Evolutionary conservation across 2,329 filamentous ascomycete species (phyloP), one percentile per base, ranked within the genome.

Genomic region (Macrophomina tecta): DNA sequence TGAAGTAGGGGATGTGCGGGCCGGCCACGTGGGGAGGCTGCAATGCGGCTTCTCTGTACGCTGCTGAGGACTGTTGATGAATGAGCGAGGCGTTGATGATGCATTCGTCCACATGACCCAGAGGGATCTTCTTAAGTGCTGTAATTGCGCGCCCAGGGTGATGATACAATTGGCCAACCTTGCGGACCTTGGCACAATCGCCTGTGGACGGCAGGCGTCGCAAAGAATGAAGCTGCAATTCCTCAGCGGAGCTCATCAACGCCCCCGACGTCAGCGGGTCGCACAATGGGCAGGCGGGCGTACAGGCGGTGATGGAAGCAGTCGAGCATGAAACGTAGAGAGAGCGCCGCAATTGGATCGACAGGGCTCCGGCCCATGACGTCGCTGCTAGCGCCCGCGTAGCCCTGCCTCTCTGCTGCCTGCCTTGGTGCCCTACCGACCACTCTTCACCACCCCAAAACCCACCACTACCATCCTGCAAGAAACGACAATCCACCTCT

Each of bases 381-480:
- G 55, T 60, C 40, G 38, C 14, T 11, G 40, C 38, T 28, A 45
- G 53, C 18, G 49, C 53, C 53, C 48, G 48, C 48, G 18, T 40
- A 30, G 30, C 30, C 38, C 34, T 63, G 60, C 45, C 38, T 14
- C 36, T 40, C 36, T 36, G 53, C 36, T 36, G 42, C 38, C 23
- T 60, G 55, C 58, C 42, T 49, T 62, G 58, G 42, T 62, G 58
- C 58, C 58, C 58, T 62, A 62, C 56, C 56, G 28, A 28, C 11
- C 48, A 52, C 48, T 40, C 53, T 40, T 28, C 36, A 8, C 5
- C 7, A 38, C 18, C 61, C 61, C 61, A 53, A 51, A 42, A 58
- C 18, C 55, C 42, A 18, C 36, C 11, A 30, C 55, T 48, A 16
- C 23, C 38, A n/a, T 18, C 16, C 58, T 40, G 30, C 36, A 62